These are phyloP conservation scores for Fonsecaea nubica DNA, from an alignment of 2,329 filamentous ascomycete species.

Conservation along the genomic window DNA sequence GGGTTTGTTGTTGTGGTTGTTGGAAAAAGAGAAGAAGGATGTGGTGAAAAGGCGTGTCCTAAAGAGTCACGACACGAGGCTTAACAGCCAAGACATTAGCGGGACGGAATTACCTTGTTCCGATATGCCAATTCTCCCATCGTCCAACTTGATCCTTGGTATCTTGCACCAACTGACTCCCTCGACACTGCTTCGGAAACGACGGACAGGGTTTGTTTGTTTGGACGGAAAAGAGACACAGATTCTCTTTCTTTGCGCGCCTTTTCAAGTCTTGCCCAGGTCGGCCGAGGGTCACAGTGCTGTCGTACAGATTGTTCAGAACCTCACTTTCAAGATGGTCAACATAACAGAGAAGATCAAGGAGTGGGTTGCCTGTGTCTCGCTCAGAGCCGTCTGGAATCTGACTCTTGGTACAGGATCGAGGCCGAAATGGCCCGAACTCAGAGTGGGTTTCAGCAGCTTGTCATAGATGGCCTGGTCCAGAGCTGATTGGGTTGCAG, in stretches of 20 bases:
- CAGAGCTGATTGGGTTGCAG: conserved; percentile 55
- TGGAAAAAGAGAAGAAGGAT: conserved; percentile 17
- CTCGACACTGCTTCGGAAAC: neutral
- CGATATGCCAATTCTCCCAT: conserved; percentile 21
- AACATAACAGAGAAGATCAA: conserved; percentile 99
- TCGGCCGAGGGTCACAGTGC: neutral
- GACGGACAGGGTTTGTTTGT: neutral
- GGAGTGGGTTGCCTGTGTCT: conserved; percentile 68
- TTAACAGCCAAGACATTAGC: conserved; percentile 24
- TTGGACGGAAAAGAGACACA: neutral
- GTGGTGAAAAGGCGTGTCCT: conserved; percentile 12
- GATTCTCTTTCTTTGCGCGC: neutral
- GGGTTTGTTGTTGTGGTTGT: conserved; percentile 23
- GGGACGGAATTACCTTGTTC: conserved; percentile 30
- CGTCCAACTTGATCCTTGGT: conserved; percentile 8
- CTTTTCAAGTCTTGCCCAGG: neutral
- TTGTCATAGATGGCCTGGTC: conserved; percentile 23
- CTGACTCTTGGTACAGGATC: conserved; percentile 67
- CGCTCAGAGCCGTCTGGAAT: neutral
- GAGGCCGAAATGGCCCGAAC: conserved; percentile 99
- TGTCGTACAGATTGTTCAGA: neutral
- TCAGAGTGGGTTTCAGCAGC: conserved; percentile 73
- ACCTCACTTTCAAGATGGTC: conserved; percentile 71
- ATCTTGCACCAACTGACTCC: conserved; percentile 13
- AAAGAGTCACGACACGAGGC: conserved; percentile 24